Evolutionary conservation across 2,329 filamentous ascomycete genomes (phyloP), one percentile per base, ranked within the genome.

Genomic region (Rhynchosporium secalis): DNA sequence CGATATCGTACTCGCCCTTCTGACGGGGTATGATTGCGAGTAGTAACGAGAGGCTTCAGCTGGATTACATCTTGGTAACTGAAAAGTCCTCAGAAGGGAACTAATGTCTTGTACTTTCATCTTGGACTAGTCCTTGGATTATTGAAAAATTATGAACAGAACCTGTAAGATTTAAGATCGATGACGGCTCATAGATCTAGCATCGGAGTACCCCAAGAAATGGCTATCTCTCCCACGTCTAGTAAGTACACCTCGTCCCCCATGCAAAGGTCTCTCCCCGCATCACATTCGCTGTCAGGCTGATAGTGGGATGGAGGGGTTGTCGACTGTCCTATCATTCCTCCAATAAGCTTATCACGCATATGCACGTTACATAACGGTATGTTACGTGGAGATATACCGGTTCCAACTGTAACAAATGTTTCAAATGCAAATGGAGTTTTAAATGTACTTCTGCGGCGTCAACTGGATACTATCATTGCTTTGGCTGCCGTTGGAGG

Each of bases 331-430:
- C 45, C 45, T 49, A 49, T 51, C 33, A 58, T 20, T 28, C 13
- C 36, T 15, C 38, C 46, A 48, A n/a, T 49, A 13, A 4, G 7
- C 45, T 58, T 58, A 51, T 51, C 56, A 33, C 40, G 46, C 56
- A 58, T 58, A 58, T 51, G 31, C 33, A 41, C 10, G 15, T n/a
- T 29, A 49, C 45, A 12, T 26, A 41, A 29, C n/a, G 26, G 31
- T 8, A 20, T 8, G 10, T 52, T 26, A 52, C 15, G 40, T 38
- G n/a, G 47, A 3, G 3, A 20, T 12, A 36, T 3, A 26, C 36
- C 31, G 8, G 7, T 26, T n/a, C 2, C 33, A 36, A 36, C 33
- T 10, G 33, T 36, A 20, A 20, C 33, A 5, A 36, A 10, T 36
- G 9, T 10, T 10, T 36, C 33, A 10, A 36, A 10, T 6, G 33